Percentiles rank a stretch among this genome's conserved stretches.
Evolutionary conservation across 805 yeast species (phyloP).

Genomic region (Nakazawaea populi): DNA sequence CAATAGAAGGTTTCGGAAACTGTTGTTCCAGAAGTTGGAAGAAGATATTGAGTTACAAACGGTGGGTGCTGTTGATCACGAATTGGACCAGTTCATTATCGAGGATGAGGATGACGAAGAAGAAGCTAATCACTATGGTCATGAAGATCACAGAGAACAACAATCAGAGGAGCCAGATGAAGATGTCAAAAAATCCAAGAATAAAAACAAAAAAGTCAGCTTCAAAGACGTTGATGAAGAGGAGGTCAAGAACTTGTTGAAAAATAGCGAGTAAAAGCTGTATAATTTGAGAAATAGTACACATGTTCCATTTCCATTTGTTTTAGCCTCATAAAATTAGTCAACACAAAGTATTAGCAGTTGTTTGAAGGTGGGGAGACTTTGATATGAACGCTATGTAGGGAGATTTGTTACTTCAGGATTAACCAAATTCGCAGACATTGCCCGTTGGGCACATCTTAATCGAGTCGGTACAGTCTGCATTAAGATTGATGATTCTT

Average conservation of each 20-base stretch:
- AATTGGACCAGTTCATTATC: conserved; percentile 5
- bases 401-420: no score
- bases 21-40: not conserved
- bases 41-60: conserved; percentile 7
- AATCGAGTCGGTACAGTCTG: no score
- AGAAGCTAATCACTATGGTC: not conserved
- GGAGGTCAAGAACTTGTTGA: conserved; percentile 5
- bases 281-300: no score
- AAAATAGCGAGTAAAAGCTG: not conserved
- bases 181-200: not conserved
- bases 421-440: no score
- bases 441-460: no score
- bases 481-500: no score
- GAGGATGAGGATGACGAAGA: conserved; percentile 3
- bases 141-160: not conserved
- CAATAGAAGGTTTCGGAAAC: not conserved
- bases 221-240: conserved; percentile 6
- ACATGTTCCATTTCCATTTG: no score
- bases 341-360: no score
- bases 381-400: no score
- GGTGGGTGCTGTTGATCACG: not conserved
- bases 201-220: conserved; percentile 3
- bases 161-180: not conserved
- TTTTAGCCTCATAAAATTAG: no score
- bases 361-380: no score